Conservation (phyloP, 257 asterid genomes). For the Striga asiatica region DNA sequence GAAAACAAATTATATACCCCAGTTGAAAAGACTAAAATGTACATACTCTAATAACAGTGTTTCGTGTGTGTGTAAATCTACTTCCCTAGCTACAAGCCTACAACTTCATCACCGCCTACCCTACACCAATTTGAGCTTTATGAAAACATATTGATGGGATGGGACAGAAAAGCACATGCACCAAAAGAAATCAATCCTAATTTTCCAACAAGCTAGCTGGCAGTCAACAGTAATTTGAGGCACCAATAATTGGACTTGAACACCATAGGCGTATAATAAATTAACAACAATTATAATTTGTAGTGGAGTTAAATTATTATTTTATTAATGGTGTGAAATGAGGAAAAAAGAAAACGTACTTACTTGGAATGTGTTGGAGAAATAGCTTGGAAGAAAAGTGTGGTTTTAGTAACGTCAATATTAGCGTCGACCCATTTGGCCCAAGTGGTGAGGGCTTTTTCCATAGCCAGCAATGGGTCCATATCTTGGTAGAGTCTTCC, state of each 20-base stretch:
- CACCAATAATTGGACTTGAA: no score
- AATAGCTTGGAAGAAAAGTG: conserved; percentile 74
- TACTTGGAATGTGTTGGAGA: conserved; percentile 95
- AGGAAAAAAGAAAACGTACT: not conserved
- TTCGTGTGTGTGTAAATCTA: no score
- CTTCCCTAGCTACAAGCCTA: no score
- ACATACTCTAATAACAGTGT: no score
- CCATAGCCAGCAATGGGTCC: conserved; percentile 65
- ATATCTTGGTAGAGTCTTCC: conserved; percentile 62
- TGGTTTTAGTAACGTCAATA: conserved; percentile 44
- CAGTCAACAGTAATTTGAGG: conserved; percentile 20
- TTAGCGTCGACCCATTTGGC: conserved; percentile 73
- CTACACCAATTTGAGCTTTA: conserved; percentile 5
- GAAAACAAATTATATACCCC: no score
- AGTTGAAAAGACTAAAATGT: no score
- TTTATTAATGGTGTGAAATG: no score
- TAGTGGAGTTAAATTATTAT: no score
- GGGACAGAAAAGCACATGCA: no score
- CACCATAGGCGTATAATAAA: no score
- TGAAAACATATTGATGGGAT: not conserved
- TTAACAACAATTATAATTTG: not conserved
- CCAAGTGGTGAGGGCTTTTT: conserved; percentile 82
- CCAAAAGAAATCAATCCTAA: no score
- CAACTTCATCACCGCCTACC: not conserved
- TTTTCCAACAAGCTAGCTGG: conserved; percentile 28